Base-by-base conservation (phyloP, 176 grass and related monocot genomes). In the Oryza punctata region DNA sequence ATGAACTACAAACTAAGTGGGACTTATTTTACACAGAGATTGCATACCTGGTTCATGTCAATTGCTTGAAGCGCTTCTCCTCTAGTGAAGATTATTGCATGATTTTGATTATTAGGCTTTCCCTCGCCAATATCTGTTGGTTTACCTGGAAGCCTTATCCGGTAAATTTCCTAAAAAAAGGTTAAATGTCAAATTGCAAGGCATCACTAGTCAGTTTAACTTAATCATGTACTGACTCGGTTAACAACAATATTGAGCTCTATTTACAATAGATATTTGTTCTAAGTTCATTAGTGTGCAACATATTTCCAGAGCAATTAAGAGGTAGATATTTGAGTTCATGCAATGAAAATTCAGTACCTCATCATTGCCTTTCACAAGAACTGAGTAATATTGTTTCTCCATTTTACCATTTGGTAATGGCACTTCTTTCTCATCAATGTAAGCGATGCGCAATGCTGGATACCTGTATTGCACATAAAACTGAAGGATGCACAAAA, bases 101-200 rank as follows among this genome's bases (percentile, higher is more conserved):
- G 87, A 85, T 94, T 94, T 84, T 94, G 92, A 78, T 94, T 94
- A 82, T 94, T 91, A 76, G 92, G 92, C 63, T 94, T 91, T 37
- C 87, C 92, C 75, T 94, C 92, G 89, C 89, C 92, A 65, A 94
- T 52, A 35, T 87, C 92, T 81, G 89, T 94, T 80, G 92, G 92
- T 79, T 89, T 91, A 49, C 92, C 92, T 72, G 92, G 92, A 33
- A 94, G 87, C 65, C 75, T 89, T 76, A 94, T 89, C 63, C 92
- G 87, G 12, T 94, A 94, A 85, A 94, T 94, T 87, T 94, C 92
- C 89, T 94, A 47, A 73, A 70, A 77, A 79, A 4, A 79, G 63
- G 26, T 38, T 69, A 38, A 85, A 83, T 32, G 59, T 75, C 47
- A 71, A 45, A 69, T 72, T 30, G 23, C 74, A 73, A 84, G 11